A percentile compares a stretch with the other conserved stretches of the same genome.
Evolutionary conservation across 176 grass and related monocot species (phyloP).

Genomic region (Raddia distichophylla): DNA sequence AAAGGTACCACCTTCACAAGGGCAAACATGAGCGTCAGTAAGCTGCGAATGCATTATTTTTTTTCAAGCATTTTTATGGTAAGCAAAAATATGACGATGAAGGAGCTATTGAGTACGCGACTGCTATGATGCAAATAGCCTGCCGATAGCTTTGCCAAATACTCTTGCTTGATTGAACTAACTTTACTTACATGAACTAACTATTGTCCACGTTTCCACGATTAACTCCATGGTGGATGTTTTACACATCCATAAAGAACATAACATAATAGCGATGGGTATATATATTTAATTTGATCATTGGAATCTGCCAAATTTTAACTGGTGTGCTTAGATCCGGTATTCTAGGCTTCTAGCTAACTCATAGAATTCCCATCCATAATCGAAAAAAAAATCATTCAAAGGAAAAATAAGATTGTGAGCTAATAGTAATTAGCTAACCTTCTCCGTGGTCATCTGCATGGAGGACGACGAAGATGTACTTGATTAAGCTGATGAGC

Average conservation of each 20-base stretch:
- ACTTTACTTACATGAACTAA: too few relatives aligned
- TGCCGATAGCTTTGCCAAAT: too few relatives aligned
- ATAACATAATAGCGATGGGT: too few relatives aligned
- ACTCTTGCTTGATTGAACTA: too few relatives aligned
- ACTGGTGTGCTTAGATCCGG: neutral
- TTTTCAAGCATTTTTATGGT: neutral
- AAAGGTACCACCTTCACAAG: slow-evolving; percentile 70
- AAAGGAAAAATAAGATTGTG: too few relatives aligned
- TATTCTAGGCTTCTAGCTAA: neutral
- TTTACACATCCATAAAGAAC: too few relatives aligned
- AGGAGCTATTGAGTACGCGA: neutral
- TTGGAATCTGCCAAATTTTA: neutral
- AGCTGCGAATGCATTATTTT: neutral
- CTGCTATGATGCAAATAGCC: too few relatives aligned
- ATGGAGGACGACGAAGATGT: slow-evolving; percentile 62
- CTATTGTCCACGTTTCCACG: too few relatives aligned
- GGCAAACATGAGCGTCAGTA: slow-evolving; percentile 8
- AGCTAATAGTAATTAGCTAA: neutral
- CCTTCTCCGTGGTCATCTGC: slow-evolving; percentile 86
- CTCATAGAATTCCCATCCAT: neutral
- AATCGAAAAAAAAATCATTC: neutral
- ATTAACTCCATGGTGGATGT: too few relatives aligned
- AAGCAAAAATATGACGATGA: neutral
- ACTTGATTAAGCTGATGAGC: slow-evolving; percentile 69
- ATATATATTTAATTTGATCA: too few relatives aligned